These are phyloP conservation scores for Pilaira anomala DNA, from an alignment of 192 early-diverging fungal species.

Conservation along the genomic window DNA sequence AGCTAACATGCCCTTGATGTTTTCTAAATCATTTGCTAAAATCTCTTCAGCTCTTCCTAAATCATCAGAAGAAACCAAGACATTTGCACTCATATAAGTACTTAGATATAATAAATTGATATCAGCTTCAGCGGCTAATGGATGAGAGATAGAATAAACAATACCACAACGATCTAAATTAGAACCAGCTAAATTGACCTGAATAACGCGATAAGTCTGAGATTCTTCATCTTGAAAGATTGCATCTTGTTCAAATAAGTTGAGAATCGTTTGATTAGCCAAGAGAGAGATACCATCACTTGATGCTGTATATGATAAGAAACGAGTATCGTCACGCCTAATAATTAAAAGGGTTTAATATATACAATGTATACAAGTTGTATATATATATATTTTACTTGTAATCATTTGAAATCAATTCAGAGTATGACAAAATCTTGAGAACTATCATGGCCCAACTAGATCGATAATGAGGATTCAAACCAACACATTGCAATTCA, in stretches of 20 bases:
- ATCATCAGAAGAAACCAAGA: slow-evolving; percentile 45
- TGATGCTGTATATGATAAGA: slow-evolving; percentile 68
- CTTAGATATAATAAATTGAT: slow-evolving; percentile 66
- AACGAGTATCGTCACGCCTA: slow-evolving; percentile 37
- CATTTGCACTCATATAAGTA: slow-evolving; percentile 65
- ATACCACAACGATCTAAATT: slow-evolving; percentile 65
- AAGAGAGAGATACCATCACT: slow-evolving; percentile 66
- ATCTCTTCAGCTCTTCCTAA: slow-evolving; percentile 26
- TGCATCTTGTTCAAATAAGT: slow-evolving; percentile 46
- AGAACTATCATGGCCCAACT: slow-evolving; percentile 57
- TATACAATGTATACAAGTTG: too few species aligned
- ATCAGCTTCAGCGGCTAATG: slow-evolving; percentile 47
- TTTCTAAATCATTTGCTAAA: slow-evolving; percentile 20
- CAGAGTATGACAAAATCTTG: slow-evolving; percentile 62
- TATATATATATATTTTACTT: neutral
- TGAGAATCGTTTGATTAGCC: slow-evolving; percentile 57
- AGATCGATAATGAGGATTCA: slow-evolving; percentile 54
- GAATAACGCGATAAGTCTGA: slow-evolving; percentile 56
- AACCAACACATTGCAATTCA: slow-evolving; percentile 56
- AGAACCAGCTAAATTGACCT: slow-evolving; percentile 58
- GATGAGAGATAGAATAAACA: slow-evolving; percentile 64
- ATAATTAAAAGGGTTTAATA: neutral
- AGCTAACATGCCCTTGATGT: slow-evolving; percentile 15
- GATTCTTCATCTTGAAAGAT: slow-evolving; percentile 45
- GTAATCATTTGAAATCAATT: slow-evolving; percentile 40